phyloP scores from a whole-genome alignment of 805 yeast species.

The Candida orba region DNA sequence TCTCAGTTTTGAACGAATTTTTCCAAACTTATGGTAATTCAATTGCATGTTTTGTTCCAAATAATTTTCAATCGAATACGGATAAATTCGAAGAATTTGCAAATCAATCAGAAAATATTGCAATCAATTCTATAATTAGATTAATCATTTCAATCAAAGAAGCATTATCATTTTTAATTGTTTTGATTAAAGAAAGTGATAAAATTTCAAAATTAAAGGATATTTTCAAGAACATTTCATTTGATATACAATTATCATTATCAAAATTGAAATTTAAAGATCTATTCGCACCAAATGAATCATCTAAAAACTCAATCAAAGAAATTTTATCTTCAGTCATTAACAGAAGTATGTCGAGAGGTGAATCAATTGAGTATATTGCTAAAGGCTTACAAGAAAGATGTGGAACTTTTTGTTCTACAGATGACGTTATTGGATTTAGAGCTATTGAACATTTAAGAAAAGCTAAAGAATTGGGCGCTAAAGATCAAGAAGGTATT shows the following conservation, averaged over 20 bases:
- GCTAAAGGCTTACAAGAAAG: slow-evolving; percentile 84
- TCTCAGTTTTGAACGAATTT: slow-evolving; percentile 61
- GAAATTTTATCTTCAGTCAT: slow-evolving; percentile 86
- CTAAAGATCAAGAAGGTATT: slow-evolving; percentile 63
- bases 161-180: slow-evolving; percentile 80
- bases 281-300: slow-evolving; percentile 64
- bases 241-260: slow-evolving; percentile 62
- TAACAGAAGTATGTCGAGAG: slow-evolving; percentile 79
- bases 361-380: slow-evolving; percentile 88
- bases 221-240: slow-evolving; percentile 59
- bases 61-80: slow-evolving; percentile 34
- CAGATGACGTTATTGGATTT: slow-evolving; percentile 88
- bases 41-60: slow-evolving; percentile 56
- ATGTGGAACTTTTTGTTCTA: slow-evolving; percentile 91
- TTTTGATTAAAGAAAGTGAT: slow-evolving; percentile 67
- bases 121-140: slow-evolving; percentile 69
- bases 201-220: slow-evolving; percentile 37
- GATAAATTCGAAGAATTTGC: slow-evolving; percentile 54
- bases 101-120: slow-evolving; percentile 85
- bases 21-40: slow-evolving; percentile 57
- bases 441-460: slow-evolving; percentile 90
- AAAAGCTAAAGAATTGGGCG: slow-evolving; percentile 71
- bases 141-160: slow-evolving; percentile 76
- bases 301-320: slow-evolving; percentile 52
- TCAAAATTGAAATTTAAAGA: slow-evolving; percentile 64